phyloP scores from a whole-genome alignment of 192 early-diverging fungal genomes.

The Backusella morwellensis region DNA sequence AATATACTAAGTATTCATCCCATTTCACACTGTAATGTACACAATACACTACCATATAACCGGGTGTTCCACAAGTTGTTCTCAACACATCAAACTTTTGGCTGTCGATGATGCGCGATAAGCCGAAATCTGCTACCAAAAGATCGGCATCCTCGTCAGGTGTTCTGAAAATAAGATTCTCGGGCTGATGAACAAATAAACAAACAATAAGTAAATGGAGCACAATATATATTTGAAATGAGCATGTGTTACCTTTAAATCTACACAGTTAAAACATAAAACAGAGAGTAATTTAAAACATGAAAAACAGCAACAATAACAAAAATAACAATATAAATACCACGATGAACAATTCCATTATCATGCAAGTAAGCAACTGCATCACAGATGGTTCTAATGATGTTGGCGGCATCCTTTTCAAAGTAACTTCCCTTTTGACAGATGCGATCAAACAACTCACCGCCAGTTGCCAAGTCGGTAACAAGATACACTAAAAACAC shows the following conservation, averaged over 20 bases:
- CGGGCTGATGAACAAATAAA: slow-evolving; percentile 46
- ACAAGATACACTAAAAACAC: slow-evolving; percentile 66
- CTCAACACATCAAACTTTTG: slow-evolving; percentile 58
- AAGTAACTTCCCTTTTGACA: slow-evolving; percentile 62
- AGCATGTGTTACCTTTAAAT: slow-evolving; percentile 29
- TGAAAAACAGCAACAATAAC: background rate
- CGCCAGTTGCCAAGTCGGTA: slow-evolving; percentile 79
- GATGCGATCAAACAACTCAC: slow-evolving; percentile 93
- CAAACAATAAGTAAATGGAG: background rate
- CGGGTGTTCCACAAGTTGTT: slow-evolving; percentile 76
- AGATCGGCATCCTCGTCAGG: slow-evolving; percentile 56
- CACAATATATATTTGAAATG: background rate
- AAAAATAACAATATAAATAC: slow-evolving; percentile 26
- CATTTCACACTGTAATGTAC: background rate
- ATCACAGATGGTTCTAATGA: slow-evolving; percentile 73
- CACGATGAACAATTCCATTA: slow-evolving; percentile 85
- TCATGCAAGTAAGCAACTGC: slow-evolving; percentile 85
- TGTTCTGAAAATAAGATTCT: slow-evolving; percentile 75
- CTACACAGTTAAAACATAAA: background rate
- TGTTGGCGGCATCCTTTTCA: slow-evolving; percentile 79
- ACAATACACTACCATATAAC: slow-evolving; percentile 63
- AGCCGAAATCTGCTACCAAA: slow-evolving; percentile 83
- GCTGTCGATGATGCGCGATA: slow-evolving; percentile 64
- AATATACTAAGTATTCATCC: too few species aligned
- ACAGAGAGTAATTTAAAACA: background rate